Conservation (phyloP, 1,139 yeast species). For the Kodamaea sp. region DNA sequence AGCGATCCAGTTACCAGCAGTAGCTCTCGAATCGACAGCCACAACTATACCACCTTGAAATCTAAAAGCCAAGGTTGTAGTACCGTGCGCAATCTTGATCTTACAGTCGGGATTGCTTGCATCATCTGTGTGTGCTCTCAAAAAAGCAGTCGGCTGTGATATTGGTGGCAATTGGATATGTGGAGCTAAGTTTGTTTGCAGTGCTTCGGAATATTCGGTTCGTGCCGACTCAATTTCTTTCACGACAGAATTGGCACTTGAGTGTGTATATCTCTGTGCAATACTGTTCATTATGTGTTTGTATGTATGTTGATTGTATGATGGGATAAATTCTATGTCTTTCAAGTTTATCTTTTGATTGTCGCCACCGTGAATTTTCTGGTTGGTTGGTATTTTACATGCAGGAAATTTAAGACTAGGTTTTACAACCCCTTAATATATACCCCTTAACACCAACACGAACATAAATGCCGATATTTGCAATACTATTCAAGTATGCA, state of each 20-base stretch:
- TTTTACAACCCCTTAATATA: no score
- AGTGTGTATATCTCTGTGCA: slow-evolving; percentile 37
- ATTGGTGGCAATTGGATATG: slow-evolving; percentile 75
- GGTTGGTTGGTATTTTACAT: no score
- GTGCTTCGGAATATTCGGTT: slow-evolving; percentile 20
- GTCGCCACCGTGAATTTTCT: no score
- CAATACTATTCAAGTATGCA: no score
- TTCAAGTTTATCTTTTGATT: no score
- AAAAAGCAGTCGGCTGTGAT: slow-evolving; percentile 86
- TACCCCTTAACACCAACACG: no score
- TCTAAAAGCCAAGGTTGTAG: slow-evolving; percentile 94
- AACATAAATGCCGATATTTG: no score
- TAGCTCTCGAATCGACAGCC: slow-evolving; percentile 96
- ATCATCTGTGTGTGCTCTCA: slow-evolving; percentile 98
- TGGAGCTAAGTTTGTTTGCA: slow-evolving; percentile 52
- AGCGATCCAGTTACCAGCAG: slow-evolving; percentile 98
- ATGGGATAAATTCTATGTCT: no score
- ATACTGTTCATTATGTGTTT: slow-evolving; percentile 35
- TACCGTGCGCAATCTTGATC: slow-evolving; percentile 97
- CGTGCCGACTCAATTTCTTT: slow-evolving; percentile 30
- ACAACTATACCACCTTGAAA: slow-evolving; percentile 95
- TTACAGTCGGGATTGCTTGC: slow-evolving; percentile 87
- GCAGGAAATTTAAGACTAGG: no score
- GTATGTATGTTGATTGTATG: no score
- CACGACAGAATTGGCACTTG: slow-evolving; percentile 26